phyloP scores from a whole-genome alignment of 2,329 filamentous ascomycete genomes.

The Fusarium brevicatenulatum region DNA sequence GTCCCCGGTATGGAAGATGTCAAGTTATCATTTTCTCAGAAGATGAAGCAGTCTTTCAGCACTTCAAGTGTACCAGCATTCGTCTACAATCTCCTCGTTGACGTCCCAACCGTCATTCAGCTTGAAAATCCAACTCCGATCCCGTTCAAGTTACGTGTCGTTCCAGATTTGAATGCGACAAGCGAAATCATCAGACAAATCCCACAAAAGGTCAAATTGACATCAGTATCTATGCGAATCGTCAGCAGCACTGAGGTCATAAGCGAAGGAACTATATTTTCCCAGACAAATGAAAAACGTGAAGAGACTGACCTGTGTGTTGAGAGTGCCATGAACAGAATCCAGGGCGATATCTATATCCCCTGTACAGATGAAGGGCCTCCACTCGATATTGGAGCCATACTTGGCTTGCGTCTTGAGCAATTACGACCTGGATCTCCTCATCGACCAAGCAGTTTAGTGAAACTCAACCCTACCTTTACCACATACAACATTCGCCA shows the following conservation, averaged over 20 bases:
- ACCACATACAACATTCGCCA: constrained; percentile 45
- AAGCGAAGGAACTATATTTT: background rate
- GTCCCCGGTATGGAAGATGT: constrained; percentile 47
- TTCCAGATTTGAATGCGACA: constrained; percentile 27
- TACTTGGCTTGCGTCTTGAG: constrained; percentile 23
- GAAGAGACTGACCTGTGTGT: constrained; percentile 9
- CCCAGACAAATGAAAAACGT: background rate
- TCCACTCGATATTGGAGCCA: constrained; percentile 17
- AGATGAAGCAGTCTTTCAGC: constrained; percentile 48
- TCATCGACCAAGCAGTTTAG: accelerated
- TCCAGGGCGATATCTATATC: background rate
- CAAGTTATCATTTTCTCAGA: constrained; percentile 49
- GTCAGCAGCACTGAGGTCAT: constrained; percentile 4
- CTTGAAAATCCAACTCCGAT: constrained; percentile 42
- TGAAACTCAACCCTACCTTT: constrained; percentile 34
- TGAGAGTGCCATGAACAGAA: background rate
- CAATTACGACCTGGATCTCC: background rate
- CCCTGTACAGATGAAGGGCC: constrained; percentile 7
- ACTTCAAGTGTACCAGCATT: constrained; percentile 51
- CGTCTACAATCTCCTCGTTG: constrained; percentile 41
- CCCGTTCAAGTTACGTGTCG: constrained; percentile 39
- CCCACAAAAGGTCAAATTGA: constrained; percentile 31
- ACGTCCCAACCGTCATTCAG: constrained; percentile 46
- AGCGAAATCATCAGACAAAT: constrained; percentile 34
- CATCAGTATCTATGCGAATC: constrained; percentile 21